Percentiles rank a stretch among this genome's conserved stretches.
phyloP scores from a whole-genome alignment of 2,329 filamentous ascomycete species.

The Exophiala bonariae region DNA sequence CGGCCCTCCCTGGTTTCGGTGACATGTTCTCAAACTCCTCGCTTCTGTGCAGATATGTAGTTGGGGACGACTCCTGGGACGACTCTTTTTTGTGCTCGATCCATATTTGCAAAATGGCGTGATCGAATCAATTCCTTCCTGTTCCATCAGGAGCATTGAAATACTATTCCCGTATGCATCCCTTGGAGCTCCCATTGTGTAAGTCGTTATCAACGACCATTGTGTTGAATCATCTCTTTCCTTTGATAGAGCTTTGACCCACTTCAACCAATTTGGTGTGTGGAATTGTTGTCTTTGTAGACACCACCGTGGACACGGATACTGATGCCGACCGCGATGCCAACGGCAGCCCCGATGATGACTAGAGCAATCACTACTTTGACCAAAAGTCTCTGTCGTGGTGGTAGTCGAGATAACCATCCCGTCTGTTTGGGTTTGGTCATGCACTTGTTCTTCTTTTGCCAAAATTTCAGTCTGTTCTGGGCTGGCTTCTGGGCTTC shows the following conservation, averaged over 20 bases:
- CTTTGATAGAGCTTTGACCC: background rate
- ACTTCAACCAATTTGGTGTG: constrained; percentile 28
- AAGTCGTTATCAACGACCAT: background rate
- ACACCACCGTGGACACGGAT: constrained; percentile 45
- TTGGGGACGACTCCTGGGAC: too few species aligned
- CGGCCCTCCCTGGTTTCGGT: too few species aligned
- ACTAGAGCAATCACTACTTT: constrained; percentile 43
- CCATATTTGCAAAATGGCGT: too few species aligned
- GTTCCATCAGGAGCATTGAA: too few species aligned
- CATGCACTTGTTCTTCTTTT: constrained; percentile 32
- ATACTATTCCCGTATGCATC: too few species aligned
- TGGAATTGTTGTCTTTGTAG: constrained; percentile 39
- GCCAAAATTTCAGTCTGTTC: constrained; percentile 20
- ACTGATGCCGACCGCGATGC: constrained; percentile 46
- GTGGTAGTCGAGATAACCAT: constrained; percentile 36
- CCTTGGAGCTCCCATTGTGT: too few species aligned
- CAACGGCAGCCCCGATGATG: constrained; percentile 44
- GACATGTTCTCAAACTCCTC: too few species aligned
- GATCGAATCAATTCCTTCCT: too few species aligned
- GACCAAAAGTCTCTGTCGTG: constrained; percentile 38
- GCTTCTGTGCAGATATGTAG: too few species aligned
- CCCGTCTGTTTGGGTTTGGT: constrained; percentile 33
- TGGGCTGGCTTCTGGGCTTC: constrained; percentile 12
- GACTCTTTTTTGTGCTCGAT: too few species aligned
- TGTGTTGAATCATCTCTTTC: background rate